Base-by-base conservation (phyloP, 2,329 filamentous ascomycete genomes). In the Onygena corvina region DNA sequence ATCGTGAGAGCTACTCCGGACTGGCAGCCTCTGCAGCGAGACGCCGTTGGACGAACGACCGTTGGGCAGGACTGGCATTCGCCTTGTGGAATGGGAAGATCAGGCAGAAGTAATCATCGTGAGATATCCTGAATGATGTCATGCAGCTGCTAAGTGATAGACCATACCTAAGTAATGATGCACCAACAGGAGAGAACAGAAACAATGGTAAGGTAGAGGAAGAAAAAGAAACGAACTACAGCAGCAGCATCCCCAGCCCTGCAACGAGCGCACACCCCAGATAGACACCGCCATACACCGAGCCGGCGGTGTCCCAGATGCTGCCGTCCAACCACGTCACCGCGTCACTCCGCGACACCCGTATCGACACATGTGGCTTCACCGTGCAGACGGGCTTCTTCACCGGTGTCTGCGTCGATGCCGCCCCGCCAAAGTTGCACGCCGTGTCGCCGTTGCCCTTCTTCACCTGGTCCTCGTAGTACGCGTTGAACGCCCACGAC, bases 241-340 rank as follows among this genome's bases (percentile, higher is more conserved):
- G 60, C 57, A 72, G 55, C 54, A 73, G 62, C 69, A 73, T 71
- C 50, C 67, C 68, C 47, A 61, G 60, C 53, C 69, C 71, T 47
- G 69, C 66, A 40, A 69, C 56, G 36, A 70, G 48, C 31, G 70
- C 69, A 48, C 63, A 63, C 36, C 68, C 55, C n/a, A 70, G 48
- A 58, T 72, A 73, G 4, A 29, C 27, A 29, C 27, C 27, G 27
- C 27, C 27, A 29, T 8, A 63, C 65, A 48, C 63, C 69, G 46
- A 71, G 53, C 51, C 70, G 64, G 59, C 67, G 57, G 38, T 58
- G 50, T 36, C 68, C 68, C 50, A 72, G 57, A 50, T 64, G 58
- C 25, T 71, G 60, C 18, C 60, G 58, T 47, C 62, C 61, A 47
- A 55, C 58, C 49, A 59, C 49, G 23, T 56, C 52, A 33, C 54